A percentile compares a stretch with the other conserved stretches of the same genome.
phyloP scores from a whole-genome alignment of 2,329 filamentous ascomycete species.

The Ophiostoma sp. region DNA sequence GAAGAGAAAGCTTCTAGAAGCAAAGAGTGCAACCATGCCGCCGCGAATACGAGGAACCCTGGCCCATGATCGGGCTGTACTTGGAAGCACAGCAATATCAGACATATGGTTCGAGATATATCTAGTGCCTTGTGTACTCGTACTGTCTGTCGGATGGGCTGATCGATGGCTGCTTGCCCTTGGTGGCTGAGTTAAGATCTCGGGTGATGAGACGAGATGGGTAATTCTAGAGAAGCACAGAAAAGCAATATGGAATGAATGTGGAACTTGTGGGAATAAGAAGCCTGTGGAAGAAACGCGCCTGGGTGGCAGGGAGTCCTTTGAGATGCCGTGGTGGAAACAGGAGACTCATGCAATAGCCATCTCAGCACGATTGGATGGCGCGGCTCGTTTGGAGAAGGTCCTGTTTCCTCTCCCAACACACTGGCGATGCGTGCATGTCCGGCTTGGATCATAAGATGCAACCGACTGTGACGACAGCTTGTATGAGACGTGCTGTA shows the following conservation, averaged over 20 bases:
- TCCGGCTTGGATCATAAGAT: too few species aligned
- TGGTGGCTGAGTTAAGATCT: background rate
- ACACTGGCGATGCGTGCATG: too few species aligned
- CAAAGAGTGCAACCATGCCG: slow-evolving; percentile 4
- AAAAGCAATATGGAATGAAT: background rate
- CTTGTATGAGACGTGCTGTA: too few species aligned
- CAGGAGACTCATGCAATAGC: too few species aligned
- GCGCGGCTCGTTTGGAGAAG: too few species aligned
- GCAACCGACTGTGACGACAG: too few species aligned
- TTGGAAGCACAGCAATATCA: background rate
- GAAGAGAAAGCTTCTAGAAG: slow-evolving; percentile 26
- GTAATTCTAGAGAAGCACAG: background rate
- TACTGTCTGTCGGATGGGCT: background rate
- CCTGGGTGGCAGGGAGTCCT: too few species aligned
- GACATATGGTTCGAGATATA: background rate
- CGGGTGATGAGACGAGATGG: slow-evolving; percentile 3
- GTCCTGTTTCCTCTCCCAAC: too few species aligned
- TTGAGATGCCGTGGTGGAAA: too few species aligned
- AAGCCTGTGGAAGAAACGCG: too few species aligned
- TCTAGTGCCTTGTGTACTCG: background rate
- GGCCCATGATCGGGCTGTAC: background rate
- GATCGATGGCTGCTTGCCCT: background rate
- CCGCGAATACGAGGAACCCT: slow-evolving; percentile 2
- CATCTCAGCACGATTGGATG: too few species aligned
- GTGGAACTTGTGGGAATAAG: too few species aligned